Percentiles rank a stretch among this genome's conserved stretches.
These are phyloP conservation scores for Diplodia scrobiculata DNA, from an alignment of 2,329 filamentous ascomycete genomes.

Conservation along the genomic window DNA sequence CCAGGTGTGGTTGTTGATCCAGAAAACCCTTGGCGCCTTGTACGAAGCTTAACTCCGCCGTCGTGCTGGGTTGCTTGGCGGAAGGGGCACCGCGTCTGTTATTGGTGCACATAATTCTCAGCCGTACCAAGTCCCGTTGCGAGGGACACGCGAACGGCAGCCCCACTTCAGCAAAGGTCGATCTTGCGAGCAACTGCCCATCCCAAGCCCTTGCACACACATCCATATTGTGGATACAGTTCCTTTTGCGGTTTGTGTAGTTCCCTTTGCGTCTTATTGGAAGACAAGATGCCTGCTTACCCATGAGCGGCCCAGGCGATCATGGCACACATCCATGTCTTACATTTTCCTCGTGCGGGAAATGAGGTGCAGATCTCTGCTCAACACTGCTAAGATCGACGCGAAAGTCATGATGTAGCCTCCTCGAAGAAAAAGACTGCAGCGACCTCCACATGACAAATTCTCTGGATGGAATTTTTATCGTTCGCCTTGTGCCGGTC, in stretches of 20 bases:
- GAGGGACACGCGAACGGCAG: background rate
- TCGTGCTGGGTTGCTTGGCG: background rate
- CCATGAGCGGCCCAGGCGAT: background rate
- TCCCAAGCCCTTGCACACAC: background rate
- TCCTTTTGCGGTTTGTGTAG: background rate
- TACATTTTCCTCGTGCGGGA: background rate
- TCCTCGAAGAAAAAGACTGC: too few species aligned
- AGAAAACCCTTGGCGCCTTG: background rate
- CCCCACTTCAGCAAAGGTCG: background rate
- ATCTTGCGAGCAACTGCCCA: background rate
- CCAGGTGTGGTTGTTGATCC: background rate
- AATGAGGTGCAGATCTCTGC: background rate
- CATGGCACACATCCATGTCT: background rate
- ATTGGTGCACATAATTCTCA: background rate
- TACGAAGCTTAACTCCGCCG: background rate
- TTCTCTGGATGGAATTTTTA: background rate
- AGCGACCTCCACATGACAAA: background rate
- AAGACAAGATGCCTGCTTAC: background rate
- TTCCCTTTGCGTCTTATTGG: background rate
- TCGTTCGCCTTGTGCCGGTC: background rate
- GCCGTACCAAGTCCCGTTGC: background rate
- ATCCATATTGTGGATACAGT: background rate
- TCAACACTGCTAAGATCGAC: background rate
- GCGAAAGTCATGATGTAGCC: background rate
- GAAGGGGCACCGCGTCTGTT: background rate